Evolutionary conservation across 306 rosid genomes (phyloP), one percentile per base, ranked within the genome.

Genomic region (Vicia faba): DNA sequence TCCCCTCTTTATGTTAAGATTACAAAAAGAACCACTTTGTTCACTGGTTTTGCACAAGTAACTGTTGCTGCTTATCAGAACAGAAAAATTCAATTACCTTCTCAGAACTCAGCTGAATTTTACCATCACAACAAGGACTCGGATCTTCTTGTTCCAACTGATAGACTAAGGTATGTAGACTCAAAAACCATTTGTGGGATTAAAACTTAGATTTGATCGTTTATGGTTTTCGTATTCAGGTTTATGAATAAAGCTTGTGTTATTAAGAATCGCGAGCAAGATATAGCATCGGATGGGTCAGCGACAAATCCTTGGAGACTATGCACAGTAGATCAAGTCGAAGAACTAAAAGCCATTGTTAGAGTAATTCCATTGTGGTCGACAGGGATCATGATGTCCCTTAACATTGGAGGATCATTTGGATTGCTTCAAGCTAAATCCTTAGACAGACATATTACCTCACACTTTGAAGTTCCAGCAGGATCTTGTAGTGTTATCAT

Each of bases 301-400:
- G 93, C 89, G 38, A 43, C 41, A 62, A 59, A 85, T 78, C 84
- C 87, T 0, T 85, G 95, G 96, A 80, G 60, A 39, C 80, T 87
- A 0, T 87, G 95, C 84, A 82, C 89, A 15, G 56, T 75, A 12
- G 85, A 81, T 66, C 84, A 87, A 82, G 91, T 84, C 11, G 96
- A 90, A 70, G 89, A 85, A 67, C 83, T 90, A 0, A 90, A 87
- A 66, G 75, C 87, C 23, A 79, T 90, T 14, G 41, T 90, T 18
- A 83, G 60, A 69, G 86, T 87, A 0, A 77, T 90, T 11, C 91
- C 96, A 2, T 44, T 90, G 11, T 90, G 96, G 95, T 85, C 89
- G n/a, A 71, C 89, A 1, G 89, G 87, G 39, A 62, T 87, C 11
- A 64, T 83, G 76, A 76, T 85, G 84, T 80, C 89, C 0, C 67